Percentiles rank a stretch among this genome's conserved stretches.
Evolutionary conservation across 2,329 filamentous ascomycete species (phyloP).

Genomic region (Diaporthe longicolla): DNA sequence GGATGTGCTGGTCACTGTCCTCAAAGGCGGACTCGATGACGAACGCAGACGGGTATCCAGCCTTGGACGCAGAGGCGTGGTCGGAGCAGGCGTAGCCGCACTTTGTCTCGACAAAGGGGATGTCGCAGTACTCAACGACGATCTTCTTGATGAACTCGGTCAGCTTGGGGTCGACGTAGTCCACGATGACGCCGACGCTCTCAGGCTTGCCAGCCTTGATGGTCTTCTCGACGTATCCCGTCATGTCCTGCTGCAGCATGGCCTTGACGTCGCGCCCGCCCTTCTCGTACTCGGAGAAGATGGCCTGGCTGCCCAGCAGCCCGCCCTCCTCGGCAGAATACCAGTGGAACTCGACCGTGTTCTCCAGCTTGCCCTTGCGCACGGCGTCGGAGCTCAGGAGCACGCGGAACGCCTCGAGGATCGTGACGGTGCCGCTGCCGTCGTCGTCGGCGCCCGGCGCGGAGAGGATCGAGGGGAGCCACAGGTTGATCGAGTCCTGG

Average conservation of each 20-base stretch:
- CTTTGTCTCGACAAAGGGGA: constrained; percentile 85
- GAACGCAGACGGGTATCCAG: constrained; percentile 81
- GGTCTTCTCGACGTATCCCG: constrained; percentile 52
- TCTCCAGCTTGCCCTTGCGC: constrained; percentile 72
- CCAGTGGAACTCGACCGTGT: constrained; percentile 82
- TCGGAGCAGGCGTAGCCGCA: constrained; percentile 89
- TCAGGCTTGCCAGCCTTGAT: constrained; percentile 45
- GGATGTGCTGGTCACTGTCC: constrained; percentile 76
- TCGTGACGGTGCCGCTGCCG: constrained; percentile 83
- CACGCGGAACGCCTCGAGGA: constrained; percentile 82
- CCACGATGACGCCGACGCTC: constrained; percentile 57
- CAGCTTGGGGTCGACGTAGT: constrained; percentile 55
- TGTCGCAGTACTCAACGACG: constrained; percentile 50
- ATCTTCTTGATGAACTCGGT: constrained; percentile 55
- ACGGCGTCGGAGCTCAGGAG: constrained; percentile 76
- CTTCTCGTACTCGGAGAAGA: constrained; percentile 56
- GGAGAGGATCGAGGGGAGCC: constrained; percentile 77
- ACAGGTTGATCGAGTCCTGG: constrained; percentile 85
- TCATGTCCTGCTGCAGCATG: constrained; percentile 63
- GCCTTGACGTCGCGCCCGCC: constrained; percentile 54
- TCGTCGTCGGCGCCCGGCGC: constrained; percentile 85
- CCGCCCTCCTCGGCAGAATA: constrained; percentile 75
- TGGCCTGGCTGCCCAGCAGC: constrained; percentile 76
- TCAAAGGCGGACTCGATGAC: constrained; percentile 82
- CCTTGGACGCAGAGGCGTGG: constrained; percentile 80